Evolutionary conservation across 2,329 filamentous ascomycete genomes (phyloP).

Genomic region (Fragosphaeria purpurea): DNA sequence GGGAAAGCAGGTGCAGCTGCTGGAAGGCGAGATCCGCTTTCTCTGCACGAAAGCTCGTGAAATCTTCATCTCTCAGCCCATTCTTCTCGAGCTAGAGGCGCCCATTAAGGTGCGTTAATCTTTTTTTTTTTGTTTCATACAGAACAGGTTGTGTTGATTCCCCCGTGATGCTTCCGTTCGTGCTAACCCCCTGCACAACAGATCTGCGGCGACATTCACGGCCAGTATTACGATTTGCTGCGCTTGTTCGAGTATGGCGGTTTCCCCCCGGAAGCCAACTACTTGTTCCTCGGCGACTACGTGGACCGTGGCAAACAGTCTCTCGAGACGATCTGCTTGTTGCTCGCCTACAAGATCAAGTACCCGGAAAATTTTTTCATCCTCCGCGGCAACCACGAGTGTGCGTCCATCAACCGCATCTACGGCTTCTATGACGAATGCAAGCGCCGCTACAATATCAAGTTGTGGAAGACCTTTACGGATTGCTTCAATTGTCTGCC

Average conservation of each 20-base stretch:
- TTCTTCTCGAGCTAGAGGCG: constrained; percentile 92
- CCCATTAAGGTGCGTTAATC: constrained; percentile 79
- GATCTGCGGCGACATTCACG: constrained; percentile 99
- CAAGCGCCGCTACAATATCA: constrained; percentile 98
- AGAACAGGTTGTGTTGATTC: neutral
- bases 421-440: constrained; percentile 99
- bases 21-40: constrained; percentile 92
- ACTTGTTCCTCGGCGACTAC: constrained; percentile 98
- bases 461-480: constrained; percentile 99
- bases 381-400: constrained; percentile 96
- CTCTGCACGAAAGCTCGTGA: constrained; percentile 97
- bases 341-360: constrained; percentile 99
- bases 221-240: constrained; percentile 96
- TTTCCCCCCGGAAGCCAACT: constrained; percentile 97
- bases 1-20: constrained; percentile 94
- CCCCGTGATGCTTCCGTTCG: constrained; percentile 7
- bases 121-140: neutral
- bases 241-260: constrained; percentile 97
- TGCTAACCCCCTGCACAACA: constrained; percentile 26
- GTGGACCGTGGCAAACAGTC: constrained; percentile 99
- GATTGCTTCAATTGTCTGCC: constrained; percentile 99
- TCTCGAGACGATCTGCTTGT: constrained; percentile 92
- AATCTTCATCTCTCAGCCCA: constrained; percentile 99
- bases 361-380: constrained; percentile 99
- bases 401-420: constrained; percentile 96